Percentiles rank a stretch among this genome's conserved stretches.
Evolutionary conservation across 2,329 filamentous ascomycete genomes (phyloP).

Genomic region (Mycosphaerella sp.): DNA sequence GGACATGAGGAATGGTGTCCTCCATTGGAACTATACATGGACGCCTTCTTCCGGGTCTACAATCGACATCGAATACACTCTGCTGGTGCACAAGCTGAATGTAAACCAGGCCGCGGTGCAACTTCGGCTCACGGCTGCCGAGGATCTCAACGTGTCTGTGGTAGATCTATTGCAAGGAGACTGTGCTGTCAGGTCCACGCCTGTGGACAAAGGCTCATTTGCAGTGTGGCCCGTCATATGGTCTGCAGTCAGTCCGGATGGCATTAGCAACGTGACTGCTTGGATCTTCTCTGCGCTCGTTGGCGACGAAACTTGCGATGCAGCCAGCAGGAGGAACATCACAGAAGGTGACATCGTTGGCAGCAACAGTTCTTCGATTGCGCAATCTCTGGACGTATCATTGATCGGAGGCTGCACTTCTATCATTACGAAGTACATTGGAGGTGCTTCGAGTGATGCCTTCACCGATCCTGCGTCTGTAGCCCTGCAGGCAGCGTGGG

Average conservation of each 20-base stretch:
- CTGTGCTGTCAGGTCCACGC: conserved; percentile 59
- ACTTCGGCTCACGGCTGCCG: conserved; percentile 52
- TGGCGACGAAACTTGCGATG: conserved; percentile 36
- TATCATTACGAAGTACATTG: conserved; percentile 61
- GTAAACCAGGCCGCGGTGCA: conserved; percentile 58
- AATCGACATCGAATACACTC: conserved; percentile 58
- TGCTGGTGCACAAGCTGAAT: conserved; percentile 59
- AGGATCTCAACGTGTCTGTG: conserved; percentile 51
- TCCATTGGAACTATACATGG: conserved; percentile 63
- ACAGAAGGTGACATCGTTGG: conserved; percentile 46
- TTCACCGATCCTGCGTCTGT: conserved; percentile 52
- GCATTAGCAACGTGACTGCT: conserved; percentile 57
- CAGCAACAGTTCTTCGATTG: conserved; percentile 57
- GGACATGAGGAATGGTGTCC: conserved; percentile 57
- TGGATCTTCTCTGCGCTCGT: conserved; percentile 51
- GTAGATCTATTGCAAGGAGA: conserved; percentile 64
- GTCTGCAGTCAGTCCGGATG: conserved; percentile 58
- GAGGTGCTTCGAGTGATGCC: conserved; percentile 62
- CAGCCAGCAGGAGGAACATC: conserved; percentile 41
- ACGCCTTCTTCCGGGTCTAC: conserved; percentile 45
- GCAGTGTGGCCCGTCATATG: conserved; percentile 51
- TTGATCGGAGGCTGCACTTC: conserved; percentile 50
- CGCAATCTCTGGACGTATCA: conserved; percentile 52
- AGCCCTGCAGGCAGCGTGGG: conserved; percentile 51
- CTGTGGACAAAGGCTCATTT: conserved; percentile 52